A percentile compares a stretch with the other conserved stretches of the same genome.
Conservation (phyloP, 495 filamentous ascomycete species). For the Astrothelium macrocarpum region DNA sequence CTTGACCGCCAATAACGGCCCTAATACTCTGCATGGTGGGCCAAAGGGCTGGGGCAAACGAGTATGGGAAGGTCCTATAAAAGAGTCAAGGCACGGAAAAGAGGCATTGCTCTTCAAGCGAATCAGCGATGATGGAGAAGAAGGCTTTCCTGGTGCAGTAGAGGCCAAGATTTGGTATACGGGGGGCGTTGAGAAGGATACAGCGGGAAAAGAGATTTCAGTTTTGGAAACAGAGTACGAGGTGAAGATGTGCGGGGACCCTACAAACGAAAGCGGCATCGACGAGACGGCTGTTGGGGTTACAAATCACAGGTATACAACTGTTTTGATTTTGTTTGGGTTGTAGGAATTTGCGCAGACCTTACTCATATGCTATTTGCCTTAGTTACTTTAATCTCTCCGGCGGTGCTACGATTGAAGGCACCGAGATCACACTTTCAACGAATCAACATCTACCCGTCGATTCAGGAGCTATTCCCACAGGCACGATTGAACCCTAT, state of each 20-base stretch:
- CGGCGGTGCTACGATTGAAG: constrained; percentile 56
- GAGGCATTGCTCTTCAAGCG: constrained; percentile 71
- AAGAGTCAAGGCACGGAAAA: constrained; percentile 55
- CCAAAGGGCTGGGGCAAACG: constrained; percentile 73
- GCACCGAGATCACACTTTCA: constrained; percentile 60
- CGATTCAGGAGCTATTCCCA: constrained; percentile 45
- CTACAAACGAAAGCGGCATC: constrained; percentile 36
- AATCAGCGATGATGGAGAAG: constrained; percentile 63
- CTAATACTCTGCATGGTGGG: constrained; percentile 78
- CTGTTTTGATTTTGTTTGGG: background rate
- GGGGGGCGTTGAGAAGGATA: constrained; percentile 52
- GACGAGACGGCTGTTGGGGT: constrained; percentile 83
- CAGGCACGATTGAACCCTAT: constrained; percentile 39
- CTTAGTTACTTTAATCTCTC: constrained; percentile 92
- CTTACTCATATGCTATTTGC: constrained; percentile 27
- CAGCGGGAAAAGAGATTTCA: constrained; percentile 43
- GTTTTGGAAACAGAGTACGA: constrained; percentile 82
- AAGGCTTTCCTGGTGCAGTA: constrained; percentile 79
- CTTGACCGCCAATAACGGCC: constrained; percentile 63
- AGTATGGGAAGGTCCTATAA: constrained; percentile 65
- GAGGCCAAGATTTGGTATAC: constrained; percentile 71
- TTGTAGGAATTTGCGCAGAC: background rate
- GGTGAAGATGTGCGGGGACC: constrained; percentile 62
- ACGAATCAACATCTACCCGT: constrained; percentile 68
- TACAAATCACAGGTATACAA: constrained; percentile 84